Evolutionary conservation across 163 green algal species (phyloP).

Genomic region (Scenedesmus sp.): DNA sequence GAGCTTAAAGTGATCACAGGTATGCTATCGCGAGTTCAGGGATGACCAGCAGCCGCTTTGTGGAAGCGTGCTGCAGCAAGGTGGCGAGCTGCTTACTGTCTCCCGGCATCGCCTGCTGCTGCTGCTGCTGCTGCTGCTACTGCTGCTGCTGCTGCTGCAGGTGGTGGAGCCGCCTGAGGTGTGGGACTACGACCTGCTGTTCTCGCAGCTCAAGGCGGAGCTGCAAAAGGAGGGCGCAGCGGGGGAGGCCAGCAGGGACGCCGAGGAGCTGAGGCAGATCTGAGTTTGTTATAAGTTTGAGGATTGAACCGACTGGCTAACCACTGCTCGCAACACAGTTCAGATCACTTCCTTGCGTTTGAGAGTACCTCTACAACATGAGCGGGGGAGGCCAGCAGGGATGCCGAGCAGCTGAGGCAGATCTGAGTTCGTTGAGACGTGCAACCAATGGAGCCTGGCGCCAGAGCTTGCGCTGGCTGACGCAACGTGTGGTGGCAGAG

Average conservation of each 20-base stretch:
- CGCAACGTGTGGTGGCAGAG: too few relatives aligned
- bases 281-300: conserved; percentile 30
- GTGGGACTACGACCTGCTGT: conserved; percentile 69
- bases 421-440: not conserved
- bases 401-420: not conserved
- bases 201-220: conserved; percentile 63
- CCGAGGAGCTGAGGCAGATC: not conserved
- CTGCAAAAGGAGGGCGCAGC: conserved; percentile 63
- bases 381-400: conserved; percentile 50
- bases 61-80: not conserved
- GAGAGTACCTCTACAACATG: not conserved
- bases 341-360: not conserved
- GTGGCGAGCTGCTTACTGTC: not conserved
- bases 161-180: conserved; percentile 67
- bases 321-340: too few relatives aligned
- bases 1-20: too few relatives aligned
- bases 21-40: not conserved
- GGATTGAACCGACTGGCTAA: too few relatives aligned
- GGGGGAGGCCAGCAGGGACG: conserved; percentile 47
- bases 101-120: not conserved
- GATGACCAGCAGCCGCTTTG: not conserved
- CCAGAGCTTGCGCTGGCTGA: too few relatives aligned
- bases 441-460: too few relatives aligned
- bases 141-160: conserved; percentile 42
- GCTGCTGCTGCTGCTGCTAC: not conserved